Percentiles rank a stretch among this genome's conserved stretches.
These are phyloP conservation scores for Talaromyces sp. DNA, from an alignment of 2,329 filamentous ascomycete genomes.

Conservation along the genomic window DNA sequence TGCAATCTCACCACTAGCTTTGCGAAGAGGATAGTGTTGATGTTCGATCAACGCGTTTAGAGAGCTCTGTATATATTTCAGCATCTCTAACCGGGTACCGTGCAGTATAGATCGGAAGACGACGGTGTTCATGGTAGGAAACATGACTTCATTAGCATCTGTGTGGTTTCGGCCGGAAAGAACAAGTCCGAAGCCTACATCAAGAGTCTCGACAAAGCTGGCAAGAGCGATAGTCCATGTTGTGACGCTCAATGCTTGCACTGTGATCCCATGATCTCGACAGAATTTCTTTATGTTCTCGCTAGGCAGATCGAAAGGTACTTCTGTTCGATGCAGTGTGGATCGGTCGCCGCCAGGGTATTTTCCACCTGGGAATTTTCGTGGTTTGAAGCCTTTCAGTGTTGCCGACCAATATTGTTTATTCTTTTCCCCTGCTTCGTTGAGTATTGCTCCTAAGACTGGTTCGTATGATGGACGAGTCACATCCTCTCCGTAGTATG, in stretches of 20 bases:
- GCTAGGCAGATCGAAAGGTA: conserved; percentile 34
- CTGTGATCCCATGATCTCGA: conserved; percentile 63
- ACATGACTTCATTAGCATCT: conserved; percentile 65
- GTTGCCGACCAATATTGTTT: conserved; percentile 69
- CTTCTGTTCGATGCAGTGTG: conserved; percentile 31
- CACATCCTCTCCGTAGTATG: conserved; percentile 55
- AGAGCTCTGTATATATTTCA: conserved; percentile 71
- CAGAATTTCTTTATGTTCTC: conserved; percentile 59
- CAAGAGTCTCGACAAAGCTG: conserved; percentile 61
- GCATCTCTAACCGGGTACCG: conserved; percentile 62
- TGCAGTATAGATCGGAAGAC: conserved; percentile 71
- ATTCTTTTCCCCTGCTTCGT: conserved; percentile 49
- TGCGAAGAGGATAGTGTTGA: conserved; percentile 75
- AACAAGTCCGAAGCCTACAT: conserved; percentile 79
- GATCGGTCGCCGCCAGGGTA: conserved; percentile 20
- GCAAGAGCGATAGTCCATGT: conserved; percentile 74
- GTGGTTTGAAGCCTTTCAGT: conserved; percentile 54
- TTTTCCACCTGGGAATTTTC: conserved; percentile 40
- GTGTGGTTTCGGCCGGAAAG: conserved; percentile 80
- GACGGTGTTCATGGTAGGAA: conserved; percentile 92
- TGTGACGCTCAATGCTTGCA: conserved; percentile 73
- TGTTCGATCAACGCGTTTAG: conserved; percentile 65
- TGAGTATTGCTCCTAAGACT: conserved; percentile 57
- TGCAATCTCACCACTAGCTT: conserved; percentile 57
- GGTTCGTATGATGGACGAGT: conserved; percentile 51